These are phyloP conservation scores for Massarina eburnea DNA, from an alignment of 2,329 filamentous ascomycete genomes.

Conservation along the genomic window DNA sequence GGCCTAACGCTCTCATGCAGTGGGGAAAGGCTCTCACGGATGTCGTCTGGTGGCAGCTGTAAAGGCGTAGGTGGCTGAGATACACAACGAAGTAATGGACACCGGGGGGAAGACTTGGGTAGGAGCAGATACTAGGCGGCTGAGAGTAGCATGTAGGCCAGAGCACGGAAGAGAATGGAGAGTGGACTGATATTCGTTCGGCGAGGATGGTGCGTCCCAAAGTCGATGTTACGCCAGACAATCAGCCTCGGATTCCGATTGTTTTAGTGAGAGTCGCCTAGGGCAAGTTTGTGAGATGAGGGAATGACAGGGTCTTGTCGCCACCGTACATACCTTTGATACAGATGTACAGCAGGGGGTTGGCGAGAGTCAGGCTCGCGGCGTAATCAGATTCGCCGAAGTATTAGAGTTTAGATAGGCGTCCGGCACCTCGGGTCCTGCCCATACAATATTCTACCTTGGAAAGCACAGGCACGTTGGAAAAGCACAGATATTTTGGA, in stretches of 20 bases:
- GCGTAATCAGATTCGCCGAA: constrained; percentile 11
- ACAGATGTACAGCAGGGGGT: constrained; percentile 19
- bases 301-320: constrained; percentile 23
- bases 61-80: constrained; percentile 20
- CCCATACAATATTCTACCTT: neutral
- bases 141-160: too few relatives aligned
- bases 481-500: neutral
- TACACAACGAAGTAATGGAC: constrained; percentile 18
- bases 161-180: constrained; percentile 15
- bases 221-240: constrained; percentile 30
- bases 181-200: constrained; percentile 10
- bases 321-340: constrained; percentile 32
- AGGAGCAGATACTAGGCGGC: constrained; percentile 6
- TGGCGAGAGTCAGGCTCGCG: constrained; percentile 18
- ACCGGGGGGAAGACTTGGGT: constrained; percentile 21
- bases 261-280: constrained; percentile 16
- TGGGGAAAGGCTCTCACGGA: constrained; percentile 9
- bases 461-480: neutral
- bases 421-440: constrained; percentile 3
- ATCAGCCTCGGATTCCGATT: constrained; percentile 30
- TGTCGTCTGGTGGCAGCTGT: constrained; percentile 18
- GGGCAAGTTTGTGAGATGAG: constrained; percentile 25
- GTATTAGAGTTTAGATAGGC: constrained; percentile 8
- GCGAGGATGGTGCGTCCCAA: constrained; percentile 16
- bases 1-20: constrained; percentile 5